Percentiles rank a stretch among this genome's conserved stretches.
phyloP scores from a whole-genome alignment of 257 asterid species.

The Gentiana dahurica region DNA sequence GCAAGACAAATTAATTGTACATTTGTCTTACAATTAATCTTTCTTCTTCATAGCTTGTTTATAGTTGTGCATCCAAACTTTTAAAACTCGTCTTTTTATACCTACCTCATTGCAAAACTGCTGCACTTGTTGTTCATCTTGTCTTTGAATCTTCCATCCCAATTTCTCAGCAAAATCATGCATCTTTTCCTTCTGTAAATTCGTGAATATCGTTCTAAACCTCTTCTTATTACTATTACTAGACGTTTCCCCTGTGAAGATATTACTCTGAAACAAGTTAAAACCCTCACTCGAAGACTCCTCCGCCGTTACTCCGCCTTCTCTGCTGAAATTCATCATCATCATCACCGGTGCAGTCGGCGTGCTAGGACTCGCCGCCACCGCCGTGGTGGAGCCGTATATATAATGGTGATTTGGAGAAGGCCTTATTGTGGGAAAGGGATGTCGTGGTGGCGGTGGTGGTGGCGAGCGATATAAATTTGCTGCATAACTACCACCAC shows the following conservation, averaged over 20 bases:
- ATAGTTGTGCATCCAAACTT: conserved; percentile 85
- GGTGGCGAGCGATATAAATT: conserved; percentile 1
- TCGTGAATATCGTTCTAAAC: conserved; percentile 58
- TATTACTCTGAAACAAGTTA: conserved; percentile 20
- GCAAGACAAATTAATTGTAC: too few relatives aligned
- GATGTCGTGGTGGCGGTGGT: conserved; percentile 10
- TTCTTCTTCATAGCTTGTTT: conserved; percentile 67
- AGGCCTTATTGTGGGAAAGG: conserved; percentile 6
- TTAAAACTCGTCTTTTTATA: conserved; percentile 57
- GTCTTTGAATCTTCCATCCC: conserved; percentile 59
- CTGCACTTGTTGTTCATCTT: conserved; percentile 47
- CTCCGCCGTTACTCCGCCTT: conserved; percentile 25
- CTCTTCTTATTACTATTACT: conserved; percentile 27
- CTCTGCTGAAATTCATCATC: conserved; percentile 28
- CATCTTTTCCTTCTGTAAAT: conserved; percentile 57
- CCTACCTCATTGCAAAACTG: conserved; percentile 45
- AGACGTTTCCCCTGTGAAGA: too few relatives aligned
- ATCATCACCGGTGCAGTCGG: conserved; percentile 29
- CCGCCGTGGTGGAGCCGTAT: conserved; percentile 1
- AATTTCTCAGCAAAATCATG: conserved; percentile 42
- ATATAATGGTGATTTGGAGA: conserved; percentile 9
- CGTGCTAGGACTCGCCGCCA: conserved; percentile 2
- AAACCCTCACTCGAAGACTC: conserved; percentile 70
- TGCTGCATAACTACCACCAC: too few relatives aligned
- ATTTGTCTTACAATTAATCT: conserved; percentile 14